A percentile compares a stretch with the other conserved stretches of the same genome.
These are phyloP conservation scores for Phytophthora sp. DNA, from an alignment of 352 stramenopile species.

Conservation along the genomic window DNA sequence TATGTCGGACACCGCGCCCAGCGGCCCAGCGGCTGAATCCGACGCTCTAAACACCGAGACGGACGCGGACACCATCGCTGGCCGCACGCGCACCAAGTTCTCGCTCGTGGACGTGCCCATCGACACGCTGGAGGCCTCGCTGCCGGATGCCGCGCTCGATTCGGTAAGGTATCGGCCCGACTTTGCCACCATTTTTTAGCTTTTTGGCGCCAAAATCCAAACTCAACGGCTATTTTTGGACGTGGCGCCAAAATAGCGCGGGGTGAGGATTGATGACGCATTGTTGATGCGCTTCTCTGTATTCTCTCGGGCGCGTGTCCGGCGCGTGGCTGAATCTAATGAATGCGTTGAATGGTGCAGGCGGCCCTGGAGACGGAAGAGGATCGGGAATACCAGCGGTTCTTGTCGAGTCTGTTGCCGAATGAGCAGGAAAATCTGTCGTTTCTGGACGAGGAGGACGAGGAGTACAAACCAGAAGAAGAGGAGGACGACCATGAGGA, in stretches of 20 bases:
- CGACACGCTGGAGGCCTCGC: constrained; percentile 67
- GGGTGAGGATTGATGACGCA: constrained; percentile 3
- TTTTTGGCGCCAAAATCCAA: constrained; percentile 29
- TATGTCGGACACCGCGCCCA: constrained; percentile 15
- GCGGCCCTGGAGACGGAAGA: constrained; percentile 42
- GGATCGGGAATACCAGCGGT: constrained; percentile 82
- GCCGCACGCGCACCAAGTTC: constrained; percentile 74
- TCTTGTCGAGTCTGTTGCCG: constrained; percentile 78
- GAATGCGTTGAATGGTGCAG: constrained; percentile 30
- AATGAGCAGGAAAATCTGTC: constrained; percentile 75
- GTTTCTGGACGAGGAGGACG: constrained; percentile 88
- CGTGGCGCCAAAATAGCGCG: constrained; percentile 37
- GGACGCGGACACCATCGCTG: constrained; percentile 64
- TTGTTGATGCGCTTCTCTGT: constrained; percentile 2
- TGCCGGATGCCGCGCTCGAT: constrained; percentile 47
- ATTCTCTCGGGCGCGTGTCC: neutral
- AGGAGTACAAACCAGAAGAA: constrained; percentile 78
- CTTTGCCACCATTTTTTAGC: constrained; percentile 16
- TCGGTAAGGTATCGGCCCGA: constrained; percentile 17
- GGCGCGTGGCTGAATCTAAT: constrained; percentile 14
- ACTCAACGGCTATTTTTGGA: constrained; percentile 1
- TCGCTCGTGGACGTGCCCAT: constrained; percentile 81
- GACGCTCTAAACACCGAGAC: neutral
- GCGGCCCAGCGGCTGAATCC: neutral
- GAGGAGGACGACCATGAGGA: constrained; percentile 80